phyloP scores from a whole-genome alignment of 441 rosid species.

The Manihot esculenta region DNA sequence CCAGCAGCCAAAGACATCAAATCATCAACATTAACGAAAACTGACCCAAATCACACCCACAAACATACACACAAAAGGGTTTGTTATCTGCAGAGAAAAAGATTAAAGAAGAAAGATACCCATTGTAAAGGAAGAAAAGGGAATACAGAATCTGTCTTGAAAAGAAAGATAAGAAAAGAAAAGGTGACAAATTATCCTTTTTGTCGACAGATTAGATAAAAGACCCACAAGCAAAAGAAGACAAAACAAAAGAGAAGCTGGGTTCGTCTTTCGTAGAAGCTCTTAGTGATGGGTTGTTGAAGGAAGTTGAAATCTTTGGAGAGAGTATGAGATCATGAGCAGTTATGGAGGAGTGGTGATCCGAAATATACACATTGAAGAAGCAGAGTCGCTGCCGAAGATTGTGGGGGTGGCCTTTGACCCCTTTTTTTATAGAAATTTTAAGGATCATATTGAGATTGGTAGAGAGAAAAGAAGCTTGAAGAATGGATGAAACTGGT shows the following conservation, averaged over 20 bases:
- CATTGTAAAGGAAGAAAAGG: background rate
- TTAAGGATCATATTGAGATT: too few species aligned
- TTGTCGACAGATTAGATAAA: slow-evolving; percentile 5
- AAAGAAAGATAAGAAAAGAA: slow-evolving; percentile 8
- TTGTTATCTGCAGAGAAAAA: background rate
- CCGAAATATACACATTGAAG: slow-evolving; percentile 50
- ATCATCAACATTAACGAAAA: slow-evolving; percentile 24
- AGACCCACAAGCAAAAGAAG: background rate
- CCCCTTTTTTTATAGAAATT: background rate
- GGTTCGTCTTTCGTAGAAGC: slow-evolving; percentile 16
- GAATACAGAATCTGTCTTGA: background rate
- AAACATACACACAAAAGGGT: background rate
- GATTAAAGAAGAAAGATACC: too few species aligned
- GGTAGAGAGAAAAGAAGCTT: background rate
- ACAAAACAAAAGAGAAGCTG: slow-evolving; percentile 16
- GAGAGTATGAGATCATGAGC: background rate
- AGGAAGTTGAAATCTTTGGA: slow-evolving; percentile 14
- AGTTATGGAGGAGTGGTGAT: slow-evolving; percentile 47
- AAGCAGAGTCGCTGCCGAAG: slow-evolving; percentile 1
- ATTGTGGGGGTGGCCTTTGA: slow-evolving; percentile 16
- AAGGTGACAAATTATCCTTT: background rate
- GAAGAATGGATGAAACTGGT: background rate
- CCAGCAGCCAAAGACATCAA: slow-evolving; percentile 75
- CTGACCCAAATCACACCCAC: background rate
- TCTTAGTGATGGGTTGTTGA: slow-evolving; percentile 27